A percentile compares a stretch with the other conserved stretches of the same genome.
Evolutionary conservation across 768 basidiomycete species (phyloP).

Genomic region (Cystobasidium tubakii): DNA sequence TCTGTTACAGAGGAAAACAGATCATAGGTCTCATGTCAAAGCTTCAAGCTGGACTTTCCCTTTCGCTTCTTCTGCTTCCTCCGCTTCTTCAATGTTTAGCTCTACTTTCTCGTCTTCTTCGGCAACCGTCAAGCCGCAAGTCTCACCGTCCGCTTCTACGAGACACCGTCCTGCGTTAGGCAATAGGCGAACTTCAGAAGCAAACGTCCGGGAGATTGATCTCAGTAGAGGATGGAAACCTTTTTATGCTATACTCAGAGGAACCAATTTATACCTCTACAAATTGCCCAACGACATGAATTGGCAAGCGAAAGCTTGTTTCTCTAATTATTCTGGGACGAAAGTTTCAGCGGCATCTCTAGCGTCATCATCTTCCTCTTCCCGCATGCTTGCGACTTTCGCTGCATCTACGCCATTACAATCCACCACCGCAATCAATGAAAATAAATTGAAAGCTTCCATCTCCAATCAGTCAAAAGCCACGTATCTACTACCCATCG

Average conservation of each 20-base stretch:
- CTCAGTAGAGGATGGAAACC: conserved; percentile 75
- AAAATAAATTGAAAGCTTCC: conserved; percentile 29
- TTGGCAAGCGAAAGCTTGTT: conserved; percentile 64
- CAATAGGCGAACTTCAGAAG: neutral
- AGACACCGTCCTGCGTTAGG: neutral
- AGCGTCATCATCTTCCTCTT: neutral
- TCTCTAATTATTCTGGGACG: conserved; percentile 57
- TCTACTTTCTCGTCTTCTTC: conserved; percentile 48
- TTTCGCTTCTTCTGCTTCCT: neutral
- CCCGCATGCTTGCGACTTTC: neutral
- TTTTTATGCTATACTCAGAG: conserved; percentile 74
- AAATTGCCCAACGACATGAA: conserved; percentile 70
- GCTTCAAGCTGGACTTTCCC: conserved; percentile 18
- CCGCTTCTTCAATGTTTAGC: conserved; percentile 47
- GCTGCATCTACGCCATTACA: conserved; percentile 48
- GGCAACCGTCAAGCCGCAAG: no score
- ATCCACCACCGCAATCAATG: conserved; percentile 56
- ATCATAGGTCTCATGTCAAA: conserved; percentile 24
- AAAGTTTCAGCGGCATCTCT: conserved; percentile 47
- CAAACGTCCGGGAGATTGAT: conserved; percentile 27
- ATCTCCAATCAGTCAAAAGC: conserved; percentile 44
- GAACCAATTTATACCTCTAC: conserved; percentile 77
- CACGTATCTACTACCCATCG: neutral
- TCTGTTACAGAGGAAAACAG: conserved; percentile 61
- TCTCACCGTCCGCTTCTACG: neutral